Percentiles rank a stretch among this genome's conserved stretches.
phyloP scores from a whole-genome alignment of 306 rosid species.

The Acmispon strigosus region DNA sequence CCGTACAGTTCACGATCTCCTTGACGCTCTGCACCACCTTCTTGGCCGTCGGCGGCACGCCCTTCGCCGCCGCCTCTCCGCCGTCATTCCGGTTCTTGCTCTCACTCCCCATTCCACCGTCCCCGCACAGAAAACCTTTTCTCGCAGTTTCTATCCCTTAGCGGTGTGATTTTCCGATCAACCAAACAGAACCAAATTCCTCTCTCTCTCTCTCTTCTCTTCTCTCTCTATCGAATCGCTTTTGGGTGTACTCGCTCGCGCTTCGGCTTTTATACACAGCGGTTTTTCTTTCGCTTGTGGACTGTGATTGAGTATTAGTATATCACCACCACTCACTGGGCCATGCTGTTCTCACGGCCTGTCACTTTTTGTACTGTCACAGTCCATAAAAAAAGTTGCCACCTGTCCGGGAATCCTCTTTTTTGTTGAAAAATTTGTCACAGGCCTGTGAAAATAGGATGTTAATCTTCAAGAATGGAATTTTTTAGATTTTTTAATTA shows the following conservation, averaged over 20 bases:
- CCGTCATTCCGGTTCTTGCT: neutral
- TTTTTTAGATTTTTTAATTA: neutral
- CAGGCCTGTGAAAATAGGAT: neutral
- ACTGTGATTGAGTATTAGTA: conserved; percentile 10
- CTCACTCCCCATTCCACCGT: conserved; percentile 23
- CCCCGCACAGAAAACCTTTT: neutral
- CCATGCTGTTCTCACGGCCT: neutral
- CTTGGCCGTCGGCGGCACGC: neutral
- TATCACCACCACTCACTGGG: conserved; percentile 12
- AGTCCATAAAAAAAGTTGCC: neutral
- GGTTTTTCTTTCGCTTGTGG: conserved; percentile 16
- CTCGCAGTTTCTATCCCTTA: neutral
- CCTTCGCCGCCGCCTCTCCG: neutral
- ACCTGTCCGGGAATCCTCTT: neutral
- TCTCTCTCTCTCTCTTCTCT: neutral
- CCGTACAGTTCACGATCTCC: conserved; percentile 31
- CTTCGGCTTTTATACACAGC: conserved; percentile 11
- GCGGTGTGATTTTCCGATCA: conserved; percentile 15
- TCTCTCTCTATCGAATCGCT: neutral
- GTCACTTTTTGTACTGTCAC: neutral
- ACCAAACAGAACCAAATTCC: conserved; percentile 3
- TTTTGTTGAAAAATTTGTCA: neutral
- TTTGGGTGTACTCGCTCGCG: conserved; percentile 1
- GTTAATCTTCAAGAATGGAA: neutral
- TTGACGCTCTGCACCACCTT: conserved; percentile 22